Percentiles rank a stretch among this genome's conserved stretches.
Conservation (phyloP, 2,329 filamentous ascomycete species). For the Trichocomaceae sp. region DNA sequence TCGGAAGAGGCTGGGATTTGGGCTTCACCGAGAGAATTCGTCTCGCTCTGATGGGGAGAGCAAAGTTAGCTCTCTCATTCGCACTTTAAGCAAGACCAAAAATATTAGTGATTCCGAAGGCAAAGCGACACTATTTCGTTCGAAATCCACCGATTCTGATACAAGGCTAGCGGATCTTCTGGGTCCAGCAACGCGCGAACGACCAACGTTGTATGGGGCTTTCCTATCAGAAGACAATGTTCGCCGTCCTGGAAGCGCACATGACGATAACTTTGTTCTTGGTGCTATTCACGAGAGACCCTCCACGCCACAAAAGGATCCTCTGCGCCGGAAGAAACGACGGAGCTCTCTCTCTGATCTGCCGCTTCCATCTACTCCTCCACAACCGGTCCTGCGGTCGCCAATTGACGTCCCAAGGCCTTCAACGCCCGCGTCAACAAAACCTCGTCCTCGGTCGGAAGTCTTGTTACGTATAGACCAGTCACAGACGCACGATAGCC, state of each 20-base stretch:
- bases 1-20: constrained; percentile 74
- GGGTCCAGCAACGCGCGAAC: constrained; percentile 52
- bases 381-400: constrained; percentile 43
- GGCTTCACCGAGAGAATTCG: constrained; percentile 71
- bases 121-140: constrained; percentile 60
- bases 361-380: constrained; percentile 57
- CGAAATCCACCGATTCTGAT: constrained; percentile 71
- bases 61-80: constrained; percentile 70
- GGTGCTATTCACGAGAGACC: constrained; percentile 46
- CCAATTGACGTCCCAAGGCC: constrained; percentile 32
- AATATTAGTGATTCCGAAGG: constrained; percentile 58
- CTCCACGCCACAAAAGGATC: constrained; percentile 40
- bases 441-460: constrained; percentile 23
- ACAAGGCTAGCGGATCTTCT: constrained; percentile 40
- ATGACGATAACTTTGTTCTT: constrained; percentile 46
- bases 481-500: constrained; percentile 3
- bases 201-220: constrained; percentile 43
- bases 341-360: constrained; percentile 89
- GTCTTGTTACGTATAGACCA: constrained; percentile 17
- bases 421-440: constrained; percentile 24
- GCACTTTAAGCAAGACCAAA: constrained; percentile 77
- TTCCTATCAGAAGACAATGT: constrained; percentile 44
- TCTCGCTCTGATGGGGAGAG: constrained; percentile 60
- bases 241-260: constrained; percentile 38
- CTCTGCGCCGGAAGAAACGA: constrained; percentile 62